Evolutionary conservation across 202 grass and related monocot genomes (phyloP), one percentile per base, ranked within the genome.

Genomic region (Carex sylvatica): DNA sequence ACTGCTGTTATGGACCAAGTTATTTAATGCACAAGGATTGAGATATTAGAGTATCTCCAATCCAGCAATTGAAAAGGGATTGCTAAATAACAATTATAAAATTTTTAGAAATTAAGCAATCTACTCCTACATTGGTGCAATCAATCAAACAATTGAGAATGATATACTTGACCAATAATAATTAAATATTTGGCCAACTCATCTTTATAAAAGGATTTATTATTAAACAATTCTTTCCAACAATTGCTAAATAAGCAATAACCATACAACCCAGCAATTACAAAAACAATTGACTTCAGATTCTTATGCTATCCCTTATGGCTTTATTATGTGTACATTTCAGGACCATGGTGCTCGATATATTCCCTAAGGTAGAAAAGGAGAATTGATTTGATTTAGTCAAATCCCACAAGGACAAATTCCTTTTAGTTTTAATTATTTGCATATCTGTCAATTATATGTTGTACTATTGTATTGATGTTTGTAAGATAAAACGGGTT

Each of bases 341-440:
- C 87, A 94, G 92, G 87, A 88, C 81, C 3, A 84, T 86, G 82
- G 81, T 83, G 46, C 85, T 94, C 38, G 76, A 87, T 16, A 82
- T 92, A 24, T 92, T 94, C 85, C 86, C 92, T 42, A 65, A 49
- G 19, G 44, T 44, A 46, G 81, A 80, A 19, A 94, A 94, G 15
- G 92, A 92, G 38, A 68, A 87, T 85, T 92, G 90, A 94, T 70
- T 79, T 38, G 30, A 79, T 60, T 75, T 65, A 62, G 66, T 63
- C 66, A 88, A 88, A 86, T 49, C 26, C 22, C 33, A 20, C 49
- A 82, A 71, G 54, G 44, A 61, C 24, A 64, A 14, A 9, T 66
- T 20, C 6, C 44, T 18, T 80, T 80, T 35, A 15, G 2, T 80
- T 56, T 80, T 51, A 75, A 15, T 65, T 11, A 80, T 65, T 80